phyloP scores from a whole-genome alignment of 2,329 filamentous ascomycete species.

The Xylariales sp. region DNA sequence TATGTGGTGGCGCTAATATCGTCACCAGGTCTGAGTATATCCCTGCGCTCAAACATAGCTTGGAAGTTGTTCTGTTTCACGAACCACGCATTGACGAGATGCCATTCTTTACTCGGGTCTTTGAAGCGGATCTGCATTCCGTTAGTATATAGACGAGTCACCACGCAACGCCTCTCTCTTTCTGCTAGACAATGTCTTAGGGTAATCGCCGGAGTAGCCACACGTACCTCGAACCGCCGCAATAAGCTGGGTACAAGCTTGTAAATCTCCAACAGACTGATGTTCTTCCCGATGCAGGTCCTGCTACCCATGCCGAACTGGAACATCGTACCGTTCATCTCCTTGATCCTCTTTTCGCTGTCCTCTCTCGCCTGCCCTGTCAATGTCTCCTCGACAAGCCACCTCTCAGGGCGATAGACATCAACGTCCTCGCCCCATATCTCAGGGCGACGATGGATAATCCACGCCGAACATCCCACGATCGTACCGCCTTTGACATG shows the following conservation, averaged over 20 bases:
- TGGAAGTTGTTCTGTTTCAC: conserved; percentile 56
- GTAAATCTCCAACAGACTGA: conserved; percentile 58
- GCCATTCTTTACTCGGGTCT: conserved; percentile 52
- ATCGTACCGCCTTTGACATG: conserved; percentile 66
- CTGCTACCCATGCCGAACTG: conserved; percentile 68
- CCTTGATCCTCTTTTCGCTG: conserved; percentile 51
- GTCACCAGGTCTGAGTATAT: conserved; percentile 38
- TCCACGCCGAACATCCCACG: conserved; percentile 71
- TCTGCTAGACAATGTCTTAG: background rate
- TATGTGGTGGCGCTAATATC: too few relatives aligned
- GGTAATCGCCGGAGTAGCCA: conserved; percentile 3
- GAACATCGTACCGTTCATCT: conserved; percentile 67
- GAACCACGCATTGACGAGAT: conserved; percentile 58
- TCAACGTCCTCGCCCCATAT: conserved; percentile 67
- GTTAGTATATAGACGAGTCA: background rate
- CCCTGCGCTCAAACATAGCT: conserved; percentile 37
- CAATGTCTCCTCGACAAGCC: conserved; percentile 41
- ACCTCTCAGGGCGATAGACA: conserved; percentile 63
- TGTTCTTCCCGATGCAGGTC: conserved; percentile 68
- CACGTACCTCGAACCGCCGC: conserved; percentile 56
- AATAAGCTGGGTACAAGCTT: conserved; percentile 58
- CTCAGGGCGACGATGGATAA: conserved; percentile 62
- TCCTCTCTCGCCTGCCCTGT: conserved; percentile 21
- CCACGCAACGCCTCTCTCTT: background rate
- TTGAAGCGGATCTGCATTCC: conserved; percentile 47